Base-by-base conservation (phyloP, 768 basidiomycete species). In the Lactifluus echinatus region DNA sequence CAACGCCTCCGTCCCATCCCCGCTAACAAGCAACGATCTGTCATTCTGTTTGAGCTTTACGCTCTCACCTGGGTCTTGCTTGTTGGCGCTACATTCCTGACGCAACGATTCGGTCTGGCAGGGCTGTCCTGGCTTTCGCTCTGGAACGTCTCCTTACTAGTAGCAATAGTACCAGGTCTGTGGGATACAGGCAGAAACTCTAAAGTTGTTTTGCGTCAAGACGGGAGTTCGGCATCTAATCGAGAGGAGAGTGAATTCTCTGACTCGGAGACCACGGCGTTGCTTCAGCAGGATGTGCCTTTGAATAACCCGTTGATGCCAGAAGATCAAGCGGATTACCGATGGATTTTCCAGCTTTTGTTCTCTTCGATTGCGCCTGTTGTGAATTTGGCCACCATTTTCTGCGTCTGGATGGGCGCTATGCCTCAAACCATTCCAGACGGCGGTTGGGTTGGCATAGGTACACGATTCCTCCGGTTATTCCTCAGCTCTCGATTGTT, bases 301-400 rank as follows among this genome's bases (percentile, higher is more conserved):
- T 24, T 21, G n/a, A 57, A 37, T 21, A 17, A n/a, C n/a, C n/a
- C n/a, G n/a, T n/a, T n/a, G 11, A 33, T 21, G 31, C 29, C 8
- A 24, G 48, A 64, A 36, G 62, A 67, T 14, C 62, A 68, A 12
- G 68, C 69, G 56, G 63, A 69, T 24, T 72, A 74, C 11, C 76
- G 76, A 72, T 88, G 87, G 85, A 76, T 83, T 40, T 59, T 77
- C 39, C 83, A 87, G 65, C 64, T 84, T 39, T 46, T 85, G 4
- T 57, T 84, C 5, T 72, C 77, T 1, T 73, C 86, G 2, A 79
- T 81, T 0, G 72, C 79, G 2, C 72, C 83, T 11, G 64, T 87
- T 37, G 56, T 82, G 11, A 72, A 72, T 47, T 79, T 88, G 63
- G 70, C 83, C 28, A 68, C 70, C 0, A 61, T 81, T 24, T 60